A percentile compares a stretch with the other conserved stretches of the same genome.
These are phyloP conservation scores for Suillus decipiens DNA, from an alignment of 768 basidiomycete genomes.

Conservation along the genomic window DNA sequence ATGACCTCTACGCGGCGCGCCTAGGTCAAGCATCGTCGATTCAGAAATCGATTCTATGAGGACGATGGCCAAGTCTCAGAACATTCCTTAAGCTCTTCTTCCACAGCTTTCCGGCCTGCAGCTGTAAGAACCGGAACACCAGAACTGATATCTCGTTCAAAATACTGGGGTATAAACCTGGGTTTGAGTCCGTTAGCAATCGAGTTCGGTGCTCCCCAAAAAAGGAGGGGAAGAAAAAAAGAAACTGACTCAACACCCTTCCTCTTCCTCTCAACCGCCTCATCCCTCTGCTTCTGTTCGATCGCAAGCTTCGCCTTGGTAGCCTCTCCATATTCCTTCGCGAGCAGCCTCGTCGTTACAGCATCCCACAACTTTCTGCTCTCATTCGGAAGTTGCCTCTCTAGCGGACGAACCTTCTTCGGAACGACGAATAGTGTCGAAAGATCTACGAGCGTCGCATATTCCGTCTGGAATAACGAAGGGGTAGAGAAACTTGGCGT, in stretches of 20 bases:
- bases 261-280: constrained; percentile 83
- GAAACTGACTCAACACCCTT: constrained; percentile 72
- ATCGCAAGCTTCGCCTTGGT: constrained; percentile 89
- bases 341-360: constrained; percentile 72
- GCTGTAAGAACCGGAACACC: constrained; percentile 71
- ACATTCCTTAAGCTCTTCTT: constrained; percentile 58
- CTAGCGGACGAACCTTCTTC: constrained; percentile 82
- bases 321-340: constrained; percentile 89
- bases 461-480: constrained; percentile 45
- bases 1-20: not conserved
- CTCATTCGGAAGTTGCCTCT: constrained; percentile 77
- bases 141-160: constrained; percentile 64
- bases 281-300: constrained; percentile 92
- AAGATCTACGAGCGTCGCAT: constrained; percentile 74
- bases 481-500: constrained; percentile 23
- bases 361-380: constrained; percentile 86
- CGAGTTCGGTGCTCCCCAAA: too few species aligned
- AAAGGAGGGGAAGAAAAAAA: too few species aligned
- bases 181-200: not conserved
- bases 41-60: not conserved
- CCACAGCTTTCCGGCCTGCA: constrained; percentile 69
- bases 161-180: constrained; percentile 77
- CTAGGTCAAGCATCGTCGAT: not conserved
- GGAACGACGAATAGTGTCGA: constrained; percentile 70
- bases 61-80: not conserved